phyloP scores from a whole-genome alignment of 2,329 filamentous ascomycete species.

The Exophiala alcalophila region DNA sequence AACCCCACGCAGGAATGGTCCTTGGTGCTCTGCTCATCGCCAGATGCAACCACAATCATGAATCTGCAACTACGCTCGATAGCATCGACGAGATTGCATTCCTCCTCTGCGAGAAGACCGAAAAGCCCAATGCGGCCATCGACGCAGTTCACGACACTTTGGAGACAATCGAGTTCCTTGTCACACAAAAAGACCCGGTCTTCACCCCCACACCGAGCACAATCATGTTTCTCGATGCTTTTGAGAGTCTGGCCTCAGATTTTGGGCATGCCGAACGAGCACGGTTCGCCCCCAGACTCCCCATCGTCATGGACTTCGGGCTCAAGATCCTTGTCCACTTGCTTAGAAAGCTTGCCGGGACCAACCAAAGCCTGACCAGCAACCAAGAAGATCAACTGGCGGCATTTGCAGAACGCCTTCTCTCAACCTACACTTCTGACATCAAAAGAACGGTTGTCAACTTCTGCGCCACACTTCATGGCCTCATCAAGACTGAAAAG shows the following conservation, averaged over 20 bases:
- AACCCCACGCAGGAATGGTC: constrained; percentile 27
- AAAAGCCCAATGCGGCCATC: constrained; percentile 18
- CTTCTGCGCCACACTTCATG: constrained; percentile 24
- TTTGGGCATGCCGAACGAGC: constrained; percentile 24
- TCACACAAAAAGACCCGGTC: constrained; percentile 21
- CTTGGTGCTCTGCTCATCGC: constrained; percentile 24
- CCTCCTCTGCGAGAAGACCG: constrained; percentile 13
- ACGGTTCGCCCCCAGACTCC: constrained; percentile 19
- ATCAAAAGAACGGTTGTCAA: constrained; percentile 24
- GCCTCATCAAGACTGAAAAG: constrained; percentile 25
- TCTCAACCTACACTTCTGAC: constrained; percentile 20
- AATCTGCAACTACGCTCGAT: constrained; percentile 14
- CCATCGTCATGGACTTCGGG: constrained; percentile 24
- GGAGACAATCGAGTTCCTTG: constrained; percentile 22
- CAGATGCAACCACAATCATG: constrained; percentile 24
- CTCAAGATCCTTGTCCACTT: constrained; percentile 22
- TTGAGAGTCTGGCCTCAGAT: constrained; percentile 22
- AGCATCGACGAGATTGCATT: constrained; percentile 22
- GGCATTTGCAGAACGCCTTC: constrained; percentile 20
- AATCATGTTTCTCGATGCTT: constrained; percentile 17
- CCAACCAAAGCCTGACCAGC: constrained; percentile 17
- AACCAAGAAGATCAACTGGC: constrained; percentile 26
- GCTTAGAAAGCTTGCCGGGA: constrained; percentile 10
- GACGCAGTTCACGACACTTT: constrained; percentile 26
- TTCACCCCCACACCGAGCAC: constrained; percentile 21